phyloP scores from a whole-genome alignment of 495 filamentous ascomycete genomes.

The Amniculicola lignicola region DNA sequence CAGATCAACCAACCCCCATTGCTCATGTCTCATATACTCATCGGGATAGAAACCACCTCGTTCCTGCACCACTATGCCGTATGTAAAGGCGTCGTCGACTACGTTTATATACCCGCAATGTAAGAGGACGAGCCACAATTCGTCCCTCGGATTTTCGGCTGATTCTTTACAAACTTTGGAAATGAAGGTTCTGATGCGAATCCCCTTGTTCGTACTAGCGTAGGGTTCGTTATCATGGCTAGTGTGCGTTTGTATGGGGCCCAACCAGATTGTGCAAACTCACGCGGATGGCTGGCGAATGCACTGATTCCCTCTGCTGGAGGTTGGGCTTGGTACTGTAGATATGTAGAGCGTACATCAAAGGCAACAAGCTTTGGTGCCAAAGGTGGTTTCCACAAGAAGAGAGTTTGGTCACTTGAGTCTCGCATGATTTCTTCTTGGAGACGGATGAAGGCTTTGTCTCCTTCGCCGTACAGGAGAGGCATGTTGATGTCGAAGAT shows the following conservation, averaged over 20 bases:
- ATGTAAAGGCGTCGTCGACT: neutral
- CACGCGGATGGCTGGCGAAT: constrained; percentile 11
- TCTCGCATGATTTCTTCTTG: constrained; percentile 32
- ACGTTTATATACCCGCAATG: constrained; percentile 1
- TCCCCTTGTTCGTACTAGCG: constrained; percentile 15
- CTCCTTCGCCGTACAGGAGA: constrained; percentile 28
- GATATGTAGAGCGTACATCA: neutral
- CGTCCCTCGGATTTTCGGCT: no score
- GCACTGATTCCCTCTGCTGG: neutral
- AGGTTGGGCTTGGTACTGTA: no score
- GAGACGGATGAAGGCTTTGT: constrained; percentile 23
- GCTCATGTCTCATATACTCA: constrained; percentile 9
- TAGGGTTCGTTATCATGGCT: no score
- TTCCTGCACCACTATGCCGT: constrained; percentile 13
- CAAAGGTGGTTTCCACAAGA: constrained; percentile 8
- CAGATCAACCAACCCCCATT: neutral
- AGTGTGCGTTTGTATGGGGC: no score
- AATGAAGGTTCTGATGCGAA: no score
- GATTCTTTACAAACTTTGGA: no score
- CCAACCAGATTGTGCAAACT: constrained; percentile 5
- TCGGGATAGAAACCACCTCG: neutral
- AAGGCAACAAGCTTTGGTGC: no score
- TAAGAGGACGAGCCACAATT: neutral
- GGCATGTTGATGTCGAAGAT: constrained; percentile 33
- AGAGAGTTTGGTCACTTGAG: constrained; percentile 13